Conservation (phyloP, 345 rosid genomes). For the Geranium brycei region DNA sequence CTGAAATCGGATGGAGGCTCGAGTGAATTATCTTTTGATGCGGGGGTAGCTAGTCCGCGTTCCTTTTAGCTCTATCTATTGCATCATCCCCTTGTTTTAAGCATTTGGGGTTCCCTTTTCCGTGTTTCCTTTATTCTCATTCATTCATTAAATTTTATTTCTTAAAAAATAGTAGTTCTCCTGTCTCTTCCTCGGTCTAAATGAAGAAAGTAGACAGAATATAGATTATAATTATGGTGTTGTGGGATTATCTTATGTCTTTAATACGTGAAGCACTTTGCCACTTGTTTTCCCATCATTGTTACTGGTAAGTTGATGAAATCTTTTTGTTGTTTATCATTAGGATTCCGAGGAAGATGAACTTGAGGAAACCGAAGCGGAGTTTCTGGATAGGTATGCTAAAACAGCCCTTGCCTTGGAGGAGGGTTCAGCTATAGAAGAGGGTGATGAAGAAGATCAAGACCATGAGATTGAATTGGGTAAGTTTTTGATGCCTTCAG, state of each 20-base stretch:
- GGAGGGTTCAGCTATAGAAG: conserved; percentile 33
- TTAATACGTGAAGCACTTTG: neutral
- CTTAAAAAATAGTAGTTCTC: too few relatives aligned
- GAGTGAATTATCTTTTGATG: too few relatives aligned
- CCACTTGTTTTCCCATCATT: neutral
- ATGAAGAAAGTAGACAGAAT: too few relatives aligned
- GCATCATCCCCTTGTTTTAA: too few relatives aligned
- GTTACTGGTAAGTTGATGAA: neutral
- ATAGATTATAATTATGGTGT: too few relatives aligned
- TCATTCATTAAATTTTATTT: too few relatives aligned
- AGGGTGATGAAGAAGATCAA: conserved; percentile 58
- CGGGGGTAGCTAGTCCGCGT: too few relatives aligned
- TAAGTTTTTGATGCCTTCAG: conserved; percentile 16
- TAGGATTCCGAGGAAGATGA: conserved; percentile 78
- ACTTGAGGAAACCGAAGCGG: conserved; percentile 71
- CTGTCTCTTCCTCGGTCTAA: too few relatives aligned
- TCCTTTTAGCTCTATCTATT: too few relatives aligned
- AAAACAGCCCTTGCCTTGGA: conserved; percentile 55
- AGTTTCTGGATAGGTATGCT: conserved; percentile 78
- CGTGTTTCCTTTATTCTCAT: too few relatives aligned
- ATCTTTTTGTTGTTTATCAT: neutral
- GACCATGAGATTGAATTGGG: conserved; percentile 59
- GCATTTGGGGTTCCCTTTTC: too few relatives aligned
- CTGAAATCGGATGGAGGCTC: too few relatives aligned
- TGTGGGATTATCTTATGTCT: neutral